These are phyloP conservation scores for Lactarius deliciosus DNA, from an alignment of 768 basidiomycete species.

Conservation along the genomic window DNA sequence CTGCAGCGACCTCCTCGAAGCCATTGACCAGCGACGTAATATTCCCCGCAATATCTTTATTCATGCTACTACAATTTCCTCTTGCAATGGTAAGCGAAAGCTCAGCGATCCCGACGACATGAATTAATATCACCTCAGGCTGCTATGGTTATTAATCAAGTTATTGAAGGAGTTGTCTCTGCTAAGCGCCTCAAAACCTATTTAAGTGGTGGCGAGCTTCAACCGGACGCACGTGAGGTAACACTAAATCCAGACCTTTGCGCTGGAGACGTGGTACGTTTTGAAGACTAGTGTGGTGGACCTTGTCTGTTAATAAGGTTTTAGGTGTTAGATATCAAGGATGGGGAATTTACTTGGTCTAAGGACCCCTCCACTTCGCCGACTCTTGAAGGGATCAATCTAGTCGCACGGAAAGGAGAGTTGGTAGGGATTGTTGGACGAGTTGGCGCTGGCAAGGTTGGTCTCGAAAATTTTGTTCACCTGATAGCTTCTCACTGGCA, in stretches of 20 bases:
- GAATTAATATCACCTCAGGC: constrained; percentile 44
- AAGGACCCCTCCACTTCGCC: constrained; percentile 49
- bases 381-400: constrained; percentile 73
- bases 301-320: background rate
- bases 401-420: constrained; percentile 79
- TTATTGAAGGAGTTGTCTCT: constrained; percentile 86
- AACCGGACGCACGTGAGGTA: constrained; percentile 68
- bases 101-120: background rate
- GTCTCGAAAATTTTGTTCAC: constrained; percentile 23
- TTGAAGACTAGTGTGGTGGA: background rate
- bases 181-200: constrained; percentile 76
- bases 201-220: constrained; percentile 76
- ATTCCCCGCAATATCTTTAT: constrained; percentile 93
- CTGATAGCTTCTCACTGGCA: constrained; percentile 17
- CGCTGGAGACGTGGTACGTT: constrained; percentile 58
- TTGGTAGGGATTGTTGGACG: constrained; percentile 83
- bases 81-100: constrained; percentile 64
- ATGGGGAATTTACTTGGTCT: constrained; percentile 84
- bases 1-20: constrained; percentile 55
- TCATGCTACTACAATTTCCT: constrained; percentile 85
- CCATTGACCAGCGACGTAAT: constrained; percentile 89
- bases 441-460: constrained; percentile 88
- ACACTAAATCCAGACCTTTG: constrained; percentile 44
- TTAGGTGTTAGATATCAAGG: constrained; percentile 63
- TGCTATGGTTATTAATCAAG: constrained; percentile 69